Base-by-base conservation (phyloP, 768 basidiomycete species). In the Lactarius psammicola region DNA sequence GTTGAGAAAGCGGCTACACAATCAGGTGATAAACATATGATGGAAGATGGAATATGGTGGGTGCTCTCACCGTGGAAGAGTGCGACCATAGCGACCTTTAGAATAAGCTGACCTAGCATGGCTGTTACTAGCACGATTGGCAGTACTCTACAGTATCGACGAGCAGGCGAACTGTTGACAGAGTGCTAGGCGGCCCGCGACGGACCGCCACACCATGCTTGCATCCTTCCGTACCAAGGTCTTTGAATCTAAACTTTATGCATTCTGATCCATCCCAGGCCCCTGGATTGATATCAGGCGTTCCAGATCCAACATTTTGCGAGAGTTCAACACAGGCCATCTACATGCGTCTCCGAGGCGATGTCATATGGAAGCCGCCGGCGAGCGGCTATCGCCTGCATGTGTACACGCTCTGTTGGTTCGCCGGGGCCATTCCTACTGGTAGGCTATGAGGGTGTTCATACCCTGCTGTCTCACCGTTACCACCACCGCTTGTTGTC, bases 1-100 rank as follows among this genome's bases (percentile, higher is more conserved):
- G 87, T 85, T 20, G 92, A 92, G 74, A 85, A 92, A 23, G 89
- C 88, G 54, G 89, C 91, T 92, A 71, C 4, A 51, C 11, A 38
- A n/a, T 17, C 11, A 1, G 23, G 11, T 2, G 20, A 34, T 66
- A 7, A 40, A 38, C 6, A 13, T 38, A 5, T 26, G 10, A 15
- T 15, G 20, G 26, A 34, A 59, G 10, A 33, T 4, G 18, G 26
- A 17, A 46, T 7, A 31, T 26, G 36, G 59, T 38, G 36, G 23
- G 34, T 30, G 30, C 11, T 33, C 66, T 56, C 31, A 69, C 69
- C 63, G 36, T 69, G 69, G 8, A 68, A 68, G n/a, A 69, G 59
- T 17, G 63, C 56, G 15, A 68, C 17, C n/a, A 20, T 40, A 15
- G 66, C 66, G 26, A 69, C 11, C n/a, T 58, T 31, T 30, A 69